Conservation (phyloP, 2,329 filamentous ascomycete species). For the Pseudophaeomoniella oleicola region DNA sequence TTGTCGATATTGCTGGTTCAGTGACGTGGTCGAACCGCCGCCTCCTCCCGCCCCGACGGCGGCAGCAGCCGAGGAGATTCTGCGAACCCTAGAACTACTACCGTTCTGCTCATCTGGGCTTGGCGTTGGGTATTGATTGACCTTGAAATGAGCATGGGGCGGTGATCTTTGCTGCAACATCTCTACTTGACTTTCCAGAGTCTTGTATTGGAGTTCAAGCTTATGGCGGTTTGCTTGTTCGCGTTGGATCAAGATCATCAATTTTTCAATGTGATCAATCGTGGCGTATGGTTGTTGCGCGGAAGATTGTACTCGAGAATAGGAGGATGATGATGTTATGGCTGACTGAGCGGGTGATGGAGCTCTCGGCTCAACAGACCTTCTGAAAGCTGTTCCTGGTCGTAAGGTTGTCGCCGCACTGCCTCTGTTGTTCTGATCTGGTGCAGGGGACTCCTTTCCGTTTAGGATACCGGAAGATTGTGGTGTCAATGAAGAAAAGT, state of each 20-base stretch:
- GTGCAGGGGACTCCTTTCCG: constrained; percentile 4
- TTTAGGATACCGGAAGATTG: constrained; percentile 4
- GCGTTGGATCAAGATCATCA: constrained; percentile 28
- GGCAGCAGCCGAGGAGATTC: not conserved
- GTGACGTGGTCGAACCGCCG: not conserved
- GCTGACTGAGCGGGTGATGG: constrained; percentile 6
- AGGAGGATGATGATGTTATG: constrained; percentile 8
- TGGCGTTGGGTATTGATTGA: not conserved
- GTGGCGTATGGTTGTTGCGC: constrained; percentile 11
- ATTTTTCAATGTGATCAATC: constrained; percentile 30
- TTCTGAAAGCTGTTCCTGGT: constrained; percentile 4
- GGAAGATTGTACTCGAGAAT: no score
- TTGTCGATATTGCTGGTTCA: constrained; percentile 1
- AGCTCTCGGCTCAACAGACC: not conserved
- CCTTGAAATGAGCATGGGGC: constrained; percentile 4
- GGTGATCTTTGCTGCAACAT: constrained; percentile 7
- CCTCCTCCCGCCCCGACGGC: not conserved
- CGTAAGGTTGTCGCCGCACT: constrained; percentile 11
- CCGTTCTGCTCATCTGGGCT: not conserved
- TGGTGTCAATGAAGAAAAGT: constrained; percentile 8
- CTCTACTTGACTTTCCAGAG: constrained; percentile 24
- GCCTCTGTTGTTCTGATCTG: constrained; percentile 4
- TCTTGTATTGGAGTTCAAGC: constrained; percentile 27
- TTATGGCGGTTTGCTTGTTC: constrained; percentile 30
- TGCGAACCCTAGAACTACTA: constrained; percentile 3